Conservation (phyloP, 2,329 filamentous ascomycete species). For the Aureobasidium sp. region DNA sequence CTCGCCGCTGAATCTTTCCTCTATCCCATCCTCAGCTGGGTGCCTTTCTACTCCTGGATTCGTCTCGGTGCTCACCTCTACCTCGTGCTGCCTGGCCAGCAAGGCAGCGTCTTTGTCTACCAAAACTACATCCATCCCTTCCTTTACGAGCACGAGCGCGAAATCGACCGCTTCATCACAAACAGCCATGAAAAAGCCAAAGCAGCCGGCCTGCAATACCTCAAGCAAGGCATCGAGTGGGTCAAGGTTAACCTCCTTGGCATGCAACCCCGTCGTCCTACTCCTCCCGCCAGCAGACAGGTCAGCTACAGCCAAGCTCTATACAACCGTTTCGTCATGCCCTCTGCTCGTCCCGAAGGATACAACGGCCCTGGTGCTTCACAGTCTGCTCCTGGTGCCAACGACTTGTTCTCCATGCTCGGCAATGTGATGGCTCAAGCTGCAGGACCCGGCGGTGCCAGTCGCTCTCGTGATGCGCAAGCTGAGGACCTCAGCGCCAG, state of each 20-base stretch:
- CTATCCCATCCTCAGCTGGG: slow-evolving; percentile 78
- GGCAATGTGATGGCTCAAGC: slow-evolving; percentile 60
- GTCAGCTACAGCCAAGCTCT: slow-evolving; percentile 69
- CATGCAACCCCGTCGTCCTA: slow-evolving; percentile 54
- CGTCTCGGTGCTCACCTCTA: slow-evolving; percentile 83
- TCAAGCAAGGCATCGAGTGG: slow-evolving; percentile 42
- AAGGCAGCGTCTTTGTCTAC: slow-evolving; percentile 83
- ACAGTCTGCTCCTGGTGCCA: slow-evolving; percentile 24
- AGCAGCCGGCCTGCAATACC: slow-evolving; percentile 60
- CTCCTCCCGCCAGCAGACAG: slow-evolving; percentile 39
- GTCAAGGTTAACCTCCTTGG: slow-evolving; percentile 74
- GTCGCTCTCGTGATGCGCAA: slow-evolving; percentile 31
- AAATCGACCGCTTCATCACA: slow-evolving; percentile 87
- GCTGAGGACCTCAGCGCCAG: slow-evolving; percentile 49
- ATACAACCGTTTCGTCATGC: slow-evolving; percentile 79
- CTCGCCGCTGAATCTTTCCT: slow-evolving; percentile 81
- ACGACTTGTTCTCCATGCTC: slow-evolving; percentile 72
- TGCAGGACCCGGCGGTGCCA: slow-evolving; percentile 29
- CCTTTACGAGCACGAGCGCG: slow-evolving; percentile 73
- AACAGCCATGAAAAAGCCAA: slow-evolving; percentile 71
- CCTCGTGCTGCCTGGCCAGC: slow-evolving; percentile 94
- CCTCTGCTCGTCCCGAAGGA: slow-evolving; percentile 54
- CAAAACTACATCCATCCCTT: slow-evolving; percentile 80
- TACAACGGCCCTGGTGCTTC: slow-evolving; percentile 31
- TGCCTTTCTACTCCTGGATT: slow-evolving; percentile 91